phyloP scores from a whole-genome alignment of 2,329 filamentous ascomycete species.

The Aaosphaeria arxii region DNA sequence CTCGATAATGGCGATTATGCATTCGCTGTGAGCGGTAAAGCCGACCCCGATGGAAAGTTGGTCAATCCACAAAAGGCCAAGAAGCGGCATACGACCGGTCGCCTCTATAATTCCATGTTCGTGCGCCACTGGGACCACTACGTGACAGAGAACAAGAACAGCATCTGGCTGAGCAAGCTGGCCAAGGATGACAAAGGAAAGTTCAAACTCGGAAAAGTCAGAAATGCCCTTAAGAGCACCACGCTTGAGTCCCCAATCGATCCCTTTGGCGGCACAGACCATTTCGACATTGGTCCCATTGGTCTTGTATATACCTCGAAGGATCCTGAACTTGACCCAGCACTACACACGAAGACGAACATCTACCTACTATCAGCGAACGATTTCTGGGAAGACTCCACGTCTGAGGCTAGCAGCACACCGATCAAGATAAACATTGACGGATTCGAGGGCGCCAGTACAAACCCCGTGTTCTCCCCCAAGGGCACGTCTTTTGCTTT shows the following conservation, averaged over 20 bases:
- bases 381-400: conserved; percentile 45
- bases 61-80: conserved; percentile 63
- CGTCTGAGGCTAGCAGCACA: conserved; percentile 5
- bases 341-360: conserved; percentile 77
- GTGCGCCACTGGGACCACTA: conserved; percentile 75
- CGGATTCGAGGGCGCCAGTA: conserved; percentile 62
- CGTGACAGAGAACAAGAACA: conserved; percentile 64
- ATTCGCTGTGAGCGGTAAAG: conserved; percentile 56
- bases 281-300: conserved; percentile 69
- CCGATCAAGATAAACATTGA: conserved; percentile 57
- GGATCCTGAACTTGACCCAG: conserved; percentile 67
- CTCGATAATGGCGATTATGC: conserved; percentile 37
- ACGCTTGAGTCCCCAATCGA: conserved; percentile 65
- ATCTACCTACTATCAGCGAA: conserved; percentile 69
- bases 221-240: conserved; percentile 62
- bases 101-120: conserved; percentile 71
- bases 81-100: conserved; percentile 62
- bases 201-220: conserved; percentile 46
- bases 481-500: conserved; percentile 71
- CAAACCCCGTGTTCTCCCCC: conserved; percentile 69
- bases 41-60: conserved; percentile 66
- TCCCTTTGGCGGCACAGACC: conserved; percentile 74
- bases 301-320: conserved; percentile 74
- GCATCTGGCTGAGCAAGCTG: conserved; percentile 70
- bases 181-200: conserved; percentile 18